These are phyloP conservation scores for Pleurotus tuber-regium DNA, from an alignment of 768 basidiomycete species.

Conservation along the genomic window DNA sequence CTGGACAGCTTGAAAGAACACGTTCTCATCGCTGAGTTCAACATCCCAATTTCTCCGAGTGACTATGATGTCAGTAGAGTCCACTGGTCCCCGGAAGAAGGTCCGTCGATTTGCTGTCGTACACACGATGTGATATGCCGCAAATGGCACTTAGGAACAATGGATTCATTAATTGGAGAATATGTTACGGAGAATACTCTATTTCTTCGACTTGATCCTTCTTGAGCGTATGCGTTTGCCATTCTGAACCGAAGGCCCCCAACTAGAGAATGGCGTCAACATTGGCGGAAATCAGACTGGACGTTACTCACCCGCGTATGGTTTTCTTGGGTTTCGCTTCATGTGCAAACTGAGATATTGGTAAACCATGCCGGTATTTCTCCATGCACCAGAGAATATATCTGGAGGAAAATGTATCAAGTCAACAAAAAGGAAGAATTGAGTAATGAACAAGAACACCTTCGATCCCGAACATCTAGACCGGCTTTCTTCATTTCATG, in stretches of 20 bases:
- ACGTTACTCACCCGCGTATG: conserved; percentile 64
- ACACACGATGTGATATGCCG: background rate
- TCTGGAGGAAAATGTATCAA: conserved; percentile 32
- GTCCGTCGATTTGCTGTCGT: too few relatives aligned
- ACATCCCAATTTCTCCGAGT: too few relatives aligned
- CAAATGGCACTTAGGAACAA: background rate
- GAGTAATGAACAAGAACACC: conserved; percentile 38
- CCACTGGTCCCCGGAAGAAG: too few relatives aligned
- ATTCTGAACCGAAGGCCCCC: conserved; percentile 72
- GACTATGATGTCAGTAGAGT: background rate
- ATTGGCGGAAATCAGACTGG: background rate
- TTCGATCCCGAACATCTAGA: conserved; percentile 64
- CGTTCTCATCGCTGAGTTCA: background rate
- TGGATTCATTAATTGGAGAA: conserved; percentile 1
- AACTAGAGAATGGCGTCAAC: conserved; percentile 35
- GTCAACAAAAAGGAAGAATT: conserved; percentile 7
- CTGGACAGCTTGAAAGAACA: background rate
- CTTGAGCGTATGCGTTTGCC: conserved; percentile 75
- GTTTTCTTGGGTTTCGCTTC: conserved; percentile 70
- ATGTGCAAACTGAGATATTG: conserved; percentile 61
- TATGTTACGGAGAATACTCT: background rate
- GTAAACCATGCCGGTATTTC: conserved; percentile 61
- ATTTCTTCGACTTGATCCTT: conserved; percentile 27
- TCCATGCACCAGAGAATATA: conserved; percentile 87
- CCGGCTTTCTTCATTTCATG: conserved; percentile 62